Evolutionary conservation across 139 green algal species (phyloP).

Genomic region (Pleodorina starrii): DNA sequence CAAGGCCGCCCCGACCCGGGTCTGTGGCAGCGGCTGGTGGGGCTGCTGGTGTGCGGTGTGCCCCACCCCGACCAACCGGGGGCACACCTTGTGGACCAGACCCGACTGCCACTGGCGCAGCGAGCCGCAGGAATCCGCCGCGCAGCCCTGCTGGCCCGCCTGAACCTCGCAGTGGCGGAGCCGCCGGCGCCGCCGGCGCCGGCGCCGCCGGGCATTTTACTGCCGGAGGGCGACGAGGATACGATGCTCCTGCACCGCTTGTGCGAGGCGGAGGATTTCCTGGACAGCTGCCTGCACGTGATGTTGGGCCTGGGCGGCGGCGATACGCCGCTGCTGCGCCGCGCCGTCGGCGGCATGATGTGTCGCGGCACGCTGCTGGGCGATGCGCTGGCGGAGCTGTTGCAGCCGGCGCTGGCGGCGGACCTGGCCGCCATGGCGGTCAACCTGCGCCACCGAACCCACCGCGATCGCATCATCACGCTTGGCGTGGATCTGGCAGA

Average conservation of each 20-base stretch:
- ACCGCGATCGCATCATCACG: conserved; percentile 61
- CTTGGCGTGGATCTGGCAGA: conserved; percentile 53
- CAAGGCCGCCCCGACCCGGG: not conserved
- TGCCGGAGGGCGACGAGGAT: conserved; percentile 32
- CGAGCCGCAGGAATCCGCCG: conserved; percentile 39
- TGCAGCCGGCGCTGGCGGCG: conserved; percentile 34
- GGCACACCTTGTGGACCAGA: conserved; percentile 25
- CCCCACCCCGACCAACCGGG: conserved; percentile 53
- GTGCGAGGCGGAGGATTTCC: conserved; percentile 60
- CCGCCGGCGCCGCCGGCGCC: not conserved
- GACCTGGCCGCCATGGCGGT: conserved; percentile 40
- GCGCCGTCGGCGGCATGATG: not conserved
- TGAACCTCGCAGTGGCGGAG: not conserved
- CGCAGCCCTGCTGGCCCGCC: not conserved
- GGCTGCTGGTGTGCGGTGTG: conserved; percentile 44
- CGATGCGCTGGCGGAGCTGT: conserved; percentile 54
- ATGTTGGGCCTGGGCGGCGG: conserved; percentile 46
- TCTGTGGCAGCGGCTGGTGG: conserved; percentile 67
- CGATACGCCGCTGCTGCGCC: conserved; percentile 52
- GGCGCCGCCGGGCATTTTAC: not conserved
- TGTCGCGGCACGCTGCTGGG: conserved; percentile 34
- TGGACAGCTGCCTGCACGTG: conserved; percentile 53
- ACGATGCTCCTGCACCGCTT: conserved; percentile 52
- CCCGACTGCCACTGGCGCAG: conserved; percentile 9
- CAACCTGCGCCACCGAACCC: conserved; percentile 42